Base-by-base conservation (phyloP, 1,284 basidiomycete species). In the Trametes sp. region DNA sequence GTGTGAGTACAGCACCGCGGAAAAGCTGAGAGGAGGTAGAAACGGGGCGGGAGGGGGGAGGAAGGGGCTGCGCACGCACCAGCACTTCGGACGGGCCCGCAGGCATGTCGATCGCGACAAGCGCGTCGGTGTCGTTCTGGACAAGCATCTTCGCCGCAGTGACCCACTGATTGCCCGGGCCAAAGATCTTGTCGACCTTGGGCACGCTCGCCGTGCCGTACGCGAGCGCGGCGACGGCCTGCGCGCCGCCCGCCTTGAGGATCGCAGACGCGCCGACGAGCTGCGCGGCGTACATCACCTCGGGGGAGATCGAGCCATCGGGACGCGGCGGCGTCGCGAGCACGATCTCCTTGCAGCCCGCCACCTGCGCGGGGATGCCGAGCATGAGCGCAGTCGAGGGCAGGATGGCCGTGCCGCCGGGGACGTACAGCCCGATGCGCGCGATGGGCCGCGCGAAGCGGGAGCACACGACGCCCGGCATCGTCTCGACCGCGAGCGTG, bases 131-230 rank as follows among this genome's bases (percentile, higher is more conserved):
- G 76, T 99, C 98, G 76, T 98, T 98, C 78, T 98, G 96, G 23
- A 98, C 96, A 65, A 98, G 80, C 98, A 99, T 98, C 83, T 99
- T 99, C 61, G 97, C 97, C 1, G 98, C 98, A 0, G 97, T 99
- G 28, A 99, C 98, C 92, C 97, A 99, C 77, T 99, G 98, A 76
- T 99, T 99, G 26, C 98, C 98, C 3, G 98, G 98, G 21, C 98
- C 98, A 72, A 98, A 98, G 70, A 99, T 97, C 80, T 98, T 99
- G 84, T 99, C 98, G 19, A 99, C 98, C 80, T 99, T 99, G n/a
- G 96, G 95, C 9, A 97, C 95, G 2, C 90, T 91, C 74, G 92
- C 83, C 5, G 98, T 99, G 16, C 98, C 98, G 76, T 98, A 99
- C 1, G 98, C 98, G 79, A 99, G 84, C 0, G 96, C 97, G 16